A percentile compares a stretch with the other conserved stretches of the same genome.
phyloP scores from a whole-genome alignment of 345 rosid genomes.

The Eutrema heterophyllum region DNA sequence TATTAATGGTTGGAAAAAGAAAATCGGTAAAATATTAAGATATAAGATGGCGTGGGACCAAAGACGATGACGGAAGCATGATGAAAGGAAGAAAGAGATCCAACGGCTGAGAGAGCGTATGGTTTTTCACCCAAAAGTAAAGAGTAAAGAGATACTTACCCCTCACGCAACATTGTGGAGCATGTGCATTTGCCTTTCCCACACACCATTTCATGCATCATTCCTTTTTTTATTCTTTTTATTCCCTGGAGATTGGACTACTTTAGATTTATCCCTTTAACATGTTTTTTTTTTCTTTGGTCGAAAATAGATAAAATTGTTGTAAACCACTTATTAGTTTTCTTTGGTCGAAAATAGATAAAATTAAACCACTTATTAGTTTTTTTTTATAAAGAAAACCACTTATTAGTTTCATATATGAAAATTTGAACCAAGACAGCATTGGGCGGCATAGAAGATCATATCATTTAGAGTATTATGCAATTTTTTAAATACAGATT shows the following conservation, averaged over 20 bases:
- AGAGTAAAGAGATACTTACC: conserved; percentile 11
- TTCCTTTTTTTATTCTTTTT: not conserved
- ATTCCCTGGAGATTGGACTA: not conserved
- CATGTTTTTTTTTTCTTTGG: not conserved
- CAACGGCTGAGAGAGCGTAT: conserved; percentile 10
- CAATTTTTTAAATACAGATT: too few relatives aligned
- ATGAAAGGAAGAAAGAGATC: conserved; percentile 18
- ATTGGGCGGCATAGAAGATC: not conserved
- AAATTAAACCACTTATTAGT: not conserved
- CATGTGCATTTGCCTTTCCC: conserved; percentile 24
- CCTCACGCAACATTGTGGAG: conserved; percentile 32
- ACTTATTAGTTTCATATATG: not conserved
- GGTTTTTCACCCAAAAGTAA: conserved; percentile 1
- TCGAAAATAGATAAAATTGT: not conserved
- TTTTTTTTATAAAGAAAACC: not conserved
- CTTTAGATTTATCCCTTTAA: not conserved
- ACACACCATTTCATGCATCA: conserved; percentile 31
- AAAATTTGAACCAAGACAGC: not conserved
- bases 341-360: not conserved
- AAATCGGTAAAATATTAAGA: not conserved
- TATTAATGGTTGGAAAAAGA: not conserved
- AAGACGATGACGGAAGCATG: conserved; percentile 23
- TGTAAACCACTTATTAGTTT: not conserved
- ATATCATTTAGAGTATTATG: too few relatives aligned
- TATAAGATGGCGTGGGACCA: conserved; percentile 15